Base-by-base conservation (phyloP, 805 yeast species). In the Yamadazyma akitaensis region DNA sequence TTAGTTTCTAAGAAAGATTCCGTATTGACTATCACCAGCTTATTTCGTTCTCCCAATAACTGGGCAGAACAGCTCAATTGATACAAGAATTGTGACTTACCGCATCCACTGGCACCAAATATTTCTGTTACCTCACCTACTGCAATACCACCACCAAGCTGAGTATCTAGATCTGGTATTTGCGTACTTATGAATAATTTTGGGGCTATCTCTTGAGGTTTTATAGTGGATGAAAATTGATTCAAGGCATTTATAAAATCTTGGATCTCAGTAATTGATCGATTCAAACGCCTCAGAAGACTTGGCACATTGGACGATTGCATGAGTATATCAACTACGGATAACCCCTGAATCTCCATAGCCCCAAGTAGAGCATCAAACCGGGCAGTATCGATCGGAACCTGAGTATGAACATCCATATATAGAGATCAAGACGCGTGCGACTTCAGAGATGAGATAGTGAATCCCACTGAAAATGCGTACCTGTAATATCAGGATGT, bases 81-180 rank as follows among this genome's bases (percentile, higher is more conserved):
- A 68, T 84, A 74, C 21, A 86, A 65, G 3, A 91, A 65, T 54
- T 91, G 95, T 0, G 97, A 84, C 58, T 92, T 92, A 0, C 97
- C 98, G 0, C 86, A 76, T 0, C 95, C 87, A 42, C 95, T 81
- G 21, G 84, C 85, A 0, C 98, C 98, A 54, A 81, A 82, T 3
- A 92, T 60, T 65, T 91, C 98, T 0, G 90, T 82, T 8, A 68
- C 49, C 35, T 62, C 62, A 3, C 70, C 69, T 6, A 54, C 8
- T 0, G 62, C 62, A 3, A 67, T 50, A 3, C 72, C 72, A 3
- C 71, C 70, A 16, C 59, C 61, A 26, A 67, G 50, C 26, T 55
- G 53, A 28, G 35, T 24, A 48, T 67, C 70, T n/a, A 67, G 37
- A 5, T 50, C 33, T 1, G 54, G 46, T 10, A 67, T 41, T 1